These are phyloP conservation scores for Mycena belliarum DNA, from an alignment of 768 basidiomycete genomes.

Conservation along the genomic window DNA sequence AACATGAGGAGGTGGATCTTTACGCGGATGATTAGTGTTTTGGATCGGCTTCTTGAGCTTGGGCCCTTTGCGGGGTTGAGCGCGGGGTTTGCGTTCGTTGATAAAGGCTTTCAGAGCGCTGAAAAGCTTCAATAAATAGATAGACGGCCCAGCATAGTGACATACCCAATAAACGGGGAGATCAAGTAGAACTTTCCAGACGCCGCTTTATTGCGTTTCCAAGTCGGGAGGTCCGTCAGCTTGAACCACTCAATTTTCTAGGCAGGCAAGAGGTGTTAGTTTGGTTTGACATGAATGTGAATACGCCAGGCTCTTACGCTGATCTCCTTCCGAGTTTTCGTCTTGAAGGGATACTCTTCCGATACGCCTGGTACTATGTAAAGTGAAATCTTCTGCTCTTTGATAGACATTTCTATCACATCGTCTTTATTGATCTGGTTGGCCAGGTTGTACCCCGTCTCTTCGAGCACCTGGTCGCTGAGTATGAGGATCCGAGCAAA, in stretches of 20 bases:
- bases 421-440: conserved; percentile 65
- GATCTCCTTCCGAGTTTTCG: conserved; percentile 96
- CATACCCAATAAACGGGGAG: conserved; percentile 87
- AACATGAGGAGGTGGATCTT: conserved; percentile 23
- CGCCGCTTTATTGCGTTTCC: conserved; percentile 74
- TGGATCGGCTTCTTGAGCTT: conserved; percentile 30
- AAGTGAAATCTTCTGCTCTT: conserved; percentile 87
- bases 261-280: conserved; percentile 15
- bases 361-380: conserved; percentile 88
- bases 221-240: conserved; percentile 86
- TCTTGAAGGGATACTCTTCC: conserved; percentile 87
- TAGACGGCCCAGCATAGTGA: conserved; percentile 17
- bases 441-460: conserved; percentile 90
- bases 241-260: conserved; percentile 98
- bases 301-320: conserved; percentile 59
- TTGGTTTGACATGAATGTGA: conserved; percentile 12
- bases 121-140: conserved; percentile 6
- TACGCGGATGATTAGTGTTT: conserved; percentile 16
- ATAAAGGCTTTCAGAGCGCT: conserved; percentile 71
- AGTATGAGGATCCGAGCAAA: conserved; percentile 9
- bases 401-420: conserved; percentile 83
- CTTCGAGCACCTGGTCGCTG: conserved; percentile 79
- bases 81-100: conserved; percentile 59
- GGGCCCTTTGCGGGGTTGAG: conserved; percentile 38
- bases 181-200: conserved; percentile 92